Evolutionary conservation across 108 stramenopile genomes (phyloP).

Genomic region (Chaetoceros tenuissimus): DNA sequence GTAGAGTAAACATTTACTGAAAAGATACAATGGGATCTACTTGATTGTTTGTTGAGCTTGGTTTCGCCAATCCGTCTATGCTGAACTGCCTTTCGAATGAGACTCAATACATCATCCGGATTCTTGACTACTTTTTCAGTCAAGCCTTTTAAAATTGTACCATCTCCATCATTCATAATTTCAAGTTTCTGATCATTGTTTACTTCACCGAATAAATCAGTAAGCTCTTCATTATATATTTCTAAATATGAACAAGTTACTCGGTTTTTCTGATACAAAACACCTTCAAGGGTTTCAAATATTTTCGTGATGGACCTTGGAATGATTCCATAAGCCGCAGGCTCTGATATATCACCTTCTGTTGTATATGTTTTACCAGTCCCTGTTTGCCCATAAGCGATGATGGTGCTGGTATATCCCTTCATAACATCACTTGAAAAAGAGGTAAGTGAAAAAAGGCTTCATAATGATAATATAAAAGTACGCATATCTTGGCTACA

Average conservation of each 20-base stretch:
- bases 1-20: slow-evolving; percentile 56
- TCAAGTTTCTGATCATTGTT: slow-evolving; percentile 34
- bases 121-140: slow-evolving; percentile 60
- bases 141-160: slow-evolving; percentile 64
- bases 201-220: slow-evolving; percentile 62
- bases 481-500: no score
- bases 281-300: slow-evolving; percentile 50
- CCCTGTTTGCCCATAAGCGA: slow-evolving; percentile 21
- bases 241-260: slow-evolving; percentile 80
- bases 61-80: slow-evolving; percentile 87
- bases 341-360: slow-evolving; percentile 51
- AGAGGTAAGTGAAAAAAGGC: no score
- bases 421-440: no score
- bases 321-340: slow-evolving; percentile 54
- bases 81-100: slow-evolving; percentile 77
- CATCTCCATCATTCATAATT: slow-evolving; percentile 73
- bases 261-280: slow-evolving; percentile 33
- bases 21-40: slow-evolving; percentile 90
- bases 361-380: slow-evolving; percentile 83
- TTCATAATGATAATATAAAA: no score
- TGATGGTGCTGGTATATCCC: not conserved
- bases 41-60: slow-evolving; percentile 88
- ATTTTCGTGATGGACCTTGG: slow-evolving; percentile 53
- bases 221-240: slow-evolving; percentile 92
- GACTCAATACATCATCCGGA: slow-evolving; percentile 60